phyloP scores from a whole-genome alignment of 2,329 filamentous ascomycete species.

The Dothistroma septosporum region DNA sequence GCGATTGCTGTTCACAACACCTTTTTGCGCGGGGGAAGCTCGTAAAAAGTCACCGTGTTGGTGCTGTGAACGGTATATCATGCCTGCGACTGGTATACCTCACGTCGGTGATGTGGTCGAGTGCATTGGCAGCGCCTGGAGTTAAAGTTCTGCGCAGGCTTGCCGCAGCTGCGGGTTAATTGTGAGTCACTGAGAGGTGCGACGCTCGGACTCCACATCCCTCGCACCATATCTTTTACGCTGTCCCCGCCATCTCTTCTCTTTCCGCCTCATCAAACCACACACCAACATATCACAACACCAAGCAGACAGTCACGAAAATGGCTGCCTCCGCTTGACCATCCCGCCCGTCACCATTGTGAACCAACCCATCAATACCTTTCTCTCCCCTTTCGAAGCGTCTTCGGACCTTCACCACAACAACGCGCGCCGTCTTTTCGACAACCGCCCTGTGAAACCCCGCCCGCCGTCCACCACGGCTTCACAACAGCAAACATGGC shows the following conservation, averaged over 20 bases:
- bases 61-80: neutral
- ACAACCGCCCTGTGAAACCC: conserved; percentile 58
- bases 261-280: neutral
- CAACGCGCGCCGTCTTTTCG: conserved; percentile 26
- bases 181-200: neutral
- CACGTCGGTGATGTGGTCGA: neutral
- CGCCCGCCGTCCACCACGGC: conserved; percentile 77
- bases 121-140: neutral
- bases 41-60: neutral
- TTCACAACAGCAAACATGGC: conserved; percentile 71
- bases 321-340: conserved; percentile 34
- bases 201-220: neutral
- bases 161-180: neutral
- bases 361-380: conserved; percentile 20
- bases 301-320: conserved; percentile 26
- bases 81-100: too few relatives aligned
- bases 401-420: conserved; percentile 39
- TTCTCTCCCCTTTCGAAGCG: conserved; percentile 29
- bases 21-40: neutral
- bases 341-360: conserved; percentile 31
- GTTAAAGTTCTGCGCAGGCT: neutral
- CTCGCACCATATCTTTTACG: neutral
- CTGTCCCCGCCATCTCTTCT: neutral
- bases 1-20: neutral
- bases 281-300: conserved; percentile 12